Evolutionary conservation across 768 basidiomycete genomes (phyloP), one percentile per base, ranked within the genome.

Genomic region (Boletales sp.): DNA sequence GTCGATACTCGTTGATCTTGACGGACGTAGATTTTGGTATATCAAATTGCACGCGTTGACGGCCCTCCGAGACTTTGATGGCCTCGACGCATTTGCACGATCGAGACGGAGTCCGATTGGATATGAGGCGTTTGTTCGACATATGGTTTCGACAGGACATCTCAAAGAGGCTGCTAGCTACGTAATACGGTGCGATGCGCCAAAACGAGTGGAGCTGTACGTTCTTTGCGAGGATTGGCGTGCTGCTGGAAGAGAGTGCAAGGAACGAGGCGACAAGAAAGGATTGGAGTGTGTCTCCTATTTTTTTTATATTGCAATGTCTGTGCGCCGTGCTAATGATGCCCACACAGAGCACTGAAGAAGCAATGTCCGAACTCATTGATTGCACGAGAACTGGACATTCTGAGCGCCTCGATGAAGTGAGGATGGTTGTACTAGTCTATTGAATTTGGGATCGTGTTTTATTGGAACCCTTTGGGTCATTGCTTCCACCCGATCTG

Each of bases 31-130:
- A 42, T 98, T 92, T 70, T 98, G 94, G 94, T 88, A 92, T 70
- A 62, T 92, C 56, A 97, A 97, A 66, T 68, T 99, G 5, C 81
- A 90, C 46, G 88, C 93, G 0, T 69, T 98, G 48, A 86, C 86
- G 10, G 76, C 78, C n/a, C 72, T 80, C 18, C 76, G 83, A 51
- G 92, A 97, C 67, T 98, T 94, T 67, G 89, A 94, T 31, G 83
- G 79, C 2, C 76, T 98, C 13, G 93, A 97, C 42, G 64, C 77
- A 0, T 95, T 99, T 64, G 82, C 93, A 2, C 87, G 84, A 58
- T 87, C 86, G 32, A 94, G 82, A 69, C 81, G 91, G 57, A 92
- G 88, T 66, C 94, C 95, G 5, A 97, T 98, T 50, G 95, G 97
- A 1, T 98, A 95, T 62, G 94, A 97, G 63, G 79, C 87, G 0